Conservation (phyloP, 345 rosid genomes). For the Draba incana region DNA sequence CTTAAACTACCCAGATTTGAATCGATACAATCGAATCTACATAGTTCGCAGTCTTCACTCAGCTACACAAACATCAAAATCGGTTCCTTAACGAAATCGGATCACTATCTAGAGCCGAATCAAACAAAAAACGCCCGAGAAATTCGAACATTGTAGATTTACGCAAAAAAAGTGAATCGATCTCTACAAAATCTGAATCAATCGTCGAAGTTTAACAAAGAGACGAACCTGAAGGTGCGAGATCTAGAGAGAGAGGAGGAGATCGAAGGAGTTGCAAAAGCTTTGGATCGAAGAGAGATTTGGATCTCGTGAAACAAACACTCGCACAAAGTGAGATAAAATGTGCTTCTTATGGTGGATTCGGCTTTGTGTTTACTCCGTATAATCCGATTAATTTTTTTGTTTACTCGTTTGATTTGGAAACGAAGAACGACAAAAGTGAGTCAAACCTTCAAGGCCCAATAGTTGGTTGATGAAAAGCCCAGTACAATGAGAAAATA, state of each 20-base stretch:
- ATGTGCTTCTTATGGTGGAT: constrained; percentile 11
- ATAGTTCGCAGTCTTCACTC: constrained; percentile 12
- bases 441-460: constrained; percentile 32
- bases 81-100: constrained; percentile 4
- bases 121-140: background rate
- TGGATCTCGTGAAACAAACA: constrained; percentile 35
- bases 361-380: no score
- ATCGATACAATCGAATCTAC: constrained; percentile 12
- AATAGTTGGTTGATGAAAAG: background rate
- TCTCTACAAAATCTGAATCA: constrained; percentile 20
- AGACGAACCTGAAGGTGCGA: constrained; percentile 40
- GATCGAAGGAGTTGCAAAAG: constrained; percentile 25
- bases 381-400: background rate
- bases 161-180: constrained; percentile 16
- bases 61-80: constrained; percentile 22
- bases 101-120: constrained; percentile 25
- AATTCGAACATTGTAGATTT: constrained; percentile 30
- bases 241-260: constrained; percentile 41
- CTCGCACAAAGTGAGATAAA: constrained; percentile 13
- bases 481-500: constrained; percentile 4
- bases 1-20: constrained; percentile 18
- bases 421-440: background rate
- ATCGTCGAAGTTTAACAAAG: constrained; percentile 18
- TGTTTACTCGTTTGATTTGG: constrained; percentile 2
- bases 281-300: constrained; percentile 25